Base-by-base conservation (phyloP, 768 basidiomycete species). In the Crucibulum laeve region DNA sequence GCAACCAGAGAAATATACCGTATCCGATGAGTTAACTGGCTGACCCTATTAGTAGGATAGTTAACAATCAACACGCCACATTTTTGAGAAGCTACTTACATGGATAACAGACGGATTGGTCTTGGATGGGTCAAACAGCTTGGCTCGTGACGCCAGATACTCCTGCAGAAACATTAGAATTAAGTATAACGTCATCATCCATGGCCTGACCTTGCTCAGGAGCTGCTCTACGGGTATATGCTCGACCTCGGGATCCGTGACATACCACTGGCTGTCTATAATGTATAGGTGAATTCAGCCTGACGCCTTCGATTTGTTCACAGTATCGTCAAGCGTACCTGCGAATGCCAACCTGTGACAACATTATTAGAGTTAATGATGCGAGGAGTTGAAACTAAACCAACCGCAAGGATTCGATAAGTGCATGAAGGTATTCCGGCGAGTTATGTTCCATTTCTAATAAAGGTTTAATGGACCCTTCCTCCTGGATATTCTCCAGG, bases 401-500 rank as follows among this genome's bases (percentile, higher is more conserved):
- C 26, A 36, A 86, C 85, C 91, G 75, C 50, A 97, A 65, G 5
- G 88, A 80, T 58, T 97, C 93, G 17, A 97, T 79, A 11, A 97
- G 70, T 8, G 80, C 69, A 55, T 99, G 96, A 3, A 95, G 69
- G 61, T 96, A 99, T 51, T 87, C 83, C 0, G 84, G 69, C 0
- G 91, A 94, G 55, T 96, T 96, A 63, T 96, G 92, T 43, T 92
- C 87, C 70, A 91, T 74, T 48, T 91, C 80, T 17, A 80, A 60
- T 4, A 97, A 64, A 10, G 91, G 76, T 45, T 72, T 74, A 37
- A 80, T 75, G 40, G 80, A 77, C 1, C 83, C 81, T 56, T 85
- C 79, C 46, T 73, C 79, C 63, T 95, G 87, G 13, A 97, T 74
- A 21, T 74, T 80, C 53, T 98, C 95, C 38, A 99, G 69, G 46